Conservation (phyloP, 208 protist genomes). For the Acanthamoeba healyi region DNA sequence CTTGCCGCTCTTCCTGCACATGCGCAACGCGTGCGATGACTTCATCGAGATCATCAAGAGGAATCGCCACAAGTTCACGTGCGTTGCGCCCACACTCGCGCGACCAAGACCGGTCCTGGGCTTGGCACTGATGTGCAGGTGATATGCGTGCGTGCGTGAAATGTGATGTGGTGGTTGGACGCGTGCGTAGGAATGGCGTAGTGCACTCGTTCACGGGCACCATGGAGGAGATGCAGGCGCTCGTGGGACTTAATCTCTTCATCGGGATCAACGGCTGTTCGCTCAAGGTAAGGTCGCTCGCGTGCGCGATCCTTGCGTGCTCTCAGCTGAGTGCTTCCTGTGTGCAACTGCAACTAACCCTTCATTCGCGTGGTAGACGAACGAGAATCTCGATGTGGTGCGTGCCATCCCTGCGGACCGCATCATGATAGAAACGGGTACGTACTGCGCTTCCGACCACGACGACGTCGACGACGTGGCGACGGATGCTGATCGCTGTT, state of each 20-base stretch:
- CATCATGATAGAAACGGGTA: conserved; percentile 95
- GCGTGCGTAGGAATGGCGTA: conserved; percentile 86
- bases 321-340: not conserved
- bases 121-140: no score
- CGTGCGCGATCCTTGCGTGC: no score
- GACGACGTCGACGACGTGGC: no score
- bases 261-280: conserved; percentile 93
- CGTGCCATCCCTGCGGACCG: conserved; percentile 91
- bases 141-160: no score
- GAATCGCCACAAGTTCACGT: conserved; percentile 63
- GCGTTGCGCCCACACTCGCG: no score
- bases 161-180: no score
- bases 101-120: no score
- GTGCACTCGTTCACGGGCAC: conserved; percentile 97
- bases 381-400: conserved; percentile 93
- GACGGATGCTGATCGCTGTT: not conserved
- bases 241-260: conserved; percentile 90
- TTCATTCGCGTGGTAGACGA: conserved; percentile 85
- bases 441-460: no score
- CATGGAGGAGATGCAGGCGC: conserved; percentile 88
- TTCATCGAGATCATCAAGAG: conserved; percentile 88
- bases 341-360: not conserved
- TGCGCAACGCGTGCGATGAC: conserved; percentile 93
- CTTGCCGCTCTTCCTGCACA: conserved; percentile 96
- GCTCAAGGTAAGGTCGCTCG: conserved; percentile 79